Base-by-base conservation (phyloP, 176 grass and related monocot species). In the Panicum miliaceum region DNA sequence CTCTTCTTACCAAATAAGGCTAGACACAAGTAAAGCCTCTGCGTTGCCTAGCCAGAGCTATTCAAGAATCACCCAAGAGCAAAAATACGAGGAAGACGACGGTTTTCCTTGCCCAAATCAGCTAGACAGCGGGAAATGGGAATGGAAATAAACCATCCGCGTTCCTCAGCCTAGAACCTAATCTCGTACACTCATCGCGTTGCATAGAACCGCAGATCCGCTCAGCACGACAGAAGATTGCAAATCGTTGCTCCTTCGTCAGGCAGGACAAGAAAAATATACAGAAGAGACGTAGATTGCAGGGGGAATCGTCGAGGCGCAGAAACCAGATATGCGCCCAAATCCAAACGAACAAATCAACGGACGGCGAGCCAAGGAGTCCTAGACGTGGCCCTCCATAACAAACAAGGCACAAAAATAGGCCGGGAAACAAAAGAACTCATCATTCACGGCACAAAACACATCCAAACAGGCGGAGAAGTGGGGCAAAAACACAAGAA, bases 1-100 rank as follows among this genome's bases (percentile, higher is more conserved):
- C 8, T 38, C 18, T 13, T 15, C 41, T 60, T 51, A 29, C 68
- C 58, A 68, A 68, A 89, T 41, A 42, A 80, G 60, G 82, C 20
- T 41, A 80, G 27, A n/a, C 47, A 18, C 68, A 52, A 68, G 26
- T 47, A 64, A n/a, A 45, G 5, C 66, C 26, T 22, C 37, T 1
- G 58, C 34, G n/a, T 60, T 15, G 71, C n/a, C 29, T 8, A 51
- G 45, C 48, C 36, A 25, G 3, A 0, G 42, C 69, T 1, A 72
- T 50, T 16, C 6, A 43, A 73, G 69, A 73, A 73, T 50, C 25
- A 43, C 7, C 69, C 45, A 11, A 47, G 23, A 47, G 68, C 68
- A 45, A 72, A 72, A 47, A 29, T 8, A 47, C n/a, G 42, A 45
- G 5, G 42, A 46, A 45, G 41, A 71, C 8, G 36, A 3, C 29